Evolutionary conservation across 1,284 basidiomycete genomes (phyloP), one percentile per base, ranked within the genome.

Genomic region (Gymnopus androsaceus): DNA sequence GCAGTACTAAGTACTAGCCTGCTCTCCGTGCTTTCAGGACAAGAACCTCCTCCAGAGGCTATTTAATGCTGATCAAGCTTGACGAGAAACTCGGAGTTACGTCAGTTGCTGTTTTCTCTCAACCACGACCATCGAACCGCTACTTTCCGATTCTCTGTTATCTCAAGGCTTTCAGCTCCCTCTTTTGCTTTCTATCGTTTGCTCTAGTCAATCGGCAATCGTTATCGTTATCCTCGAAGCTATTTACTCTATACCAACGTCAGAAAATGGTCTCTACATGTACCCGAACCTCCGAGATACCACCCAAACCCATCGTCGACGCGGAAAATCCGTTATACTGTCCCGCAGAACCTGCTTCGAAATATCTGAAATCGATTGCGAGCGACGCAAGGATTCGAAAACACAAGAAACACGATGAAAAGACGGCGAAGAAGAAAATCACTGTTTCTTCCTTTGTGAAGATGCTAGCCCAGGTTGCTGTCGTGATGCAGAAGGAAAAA

Each of bases 301-400:
- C 48, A 12, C 14, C 25, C 36, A 23, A 27, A 31, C 60, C 59
- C 48, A 38, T 49, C n/a, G 21, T 61, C 51, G 61, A 63, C 41
- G n/a, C 40, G 1, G 44, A 73, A 28, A 76, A 78, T 54, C 76
- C 76, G 12, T 63, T 76, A 17, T 78, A 78, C 59, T 77, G 75
- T 53, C 79, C 79, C 15, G 62, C 70, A 33, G 60, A 80, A 7
- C 64, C 76, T 55, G 76, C 77, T n/a, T 63, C 68, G 45, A 62
- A 68, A 17, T 81, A 75, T 62, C 66, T 80, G 49, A 66, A 72
- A 52, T 69, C 64, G 33, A 59, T 61, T 55, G 15, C 31, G 44
- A 41, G n/a, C 45, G 46, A 11, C 36, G 27, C 17, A 23, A 31
- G 23, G 5, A 38, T 40, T 11, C 37, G 28, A 41, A 51, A 42